Percentiles rank a stretch among this genome's conserved stretches.
Conservation (phyloP, 75 land plant species). For the Selaginella moellendorffii region DNA sequence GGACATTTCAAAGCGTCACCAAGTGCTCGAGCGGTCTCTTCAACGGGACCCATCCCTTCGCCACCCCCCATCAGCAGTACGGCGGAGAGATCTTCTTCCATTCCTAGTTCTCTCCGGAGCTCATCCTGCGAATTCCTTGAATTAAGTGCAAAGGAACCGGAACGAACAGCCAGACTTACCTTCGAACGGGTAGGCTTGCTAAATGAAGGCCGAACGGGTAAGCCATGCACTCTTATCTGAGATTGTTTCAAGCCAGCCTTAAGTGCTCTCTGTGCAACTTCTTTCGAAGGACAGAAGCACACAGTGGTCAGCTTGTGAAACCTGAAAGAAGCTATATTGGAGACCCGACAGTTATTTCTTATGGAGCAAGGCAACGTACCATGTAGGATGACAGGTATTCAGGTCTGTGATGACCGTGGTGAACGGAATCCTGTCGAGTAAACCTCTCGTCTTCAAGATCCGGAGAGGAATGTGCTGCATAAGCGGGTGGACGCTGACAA, state of each 20-base stretch:
- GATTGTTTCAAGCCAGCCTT: conserved; percentile 74
- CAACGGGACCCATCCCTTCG: conserved; percentile 99
- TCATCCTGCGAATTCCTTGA: conserved; percentile 29
- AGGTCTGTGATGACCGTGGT: conserved; percentile 87
- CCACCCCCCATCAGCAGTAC: conserved; percentile 96
- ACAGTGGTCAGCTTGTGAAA: conserved; percentile 88
- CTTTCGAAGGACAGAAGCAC: conserved; percentile 88
- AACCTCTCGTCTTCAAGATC: conserved; percentile 58
- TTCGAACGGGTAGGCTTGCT: conserved; percentile 66
- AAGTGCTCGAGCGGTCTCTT: conserved; percentile 84
- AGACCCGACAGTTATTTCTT: neutral
- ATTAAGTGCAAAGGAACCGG: neutral
- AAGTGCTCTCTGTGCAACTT: conserved; percentile 68
- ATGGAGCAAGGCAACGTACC: conserved; percentile 22
- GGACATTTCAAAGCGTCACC: conserved; percentile 61
- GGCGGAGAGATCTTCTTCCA: conserved; percentile 82
- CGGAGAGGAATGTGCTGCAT: conserved; percentile 87
- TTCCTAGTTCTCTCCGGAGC: conserved; percentile 64
- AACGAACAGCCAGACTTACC: conserved; percentile 24
- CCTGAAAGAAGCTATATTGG: conserved; percentile 29
- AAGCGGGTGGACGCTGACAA: conserved; percentile 84
- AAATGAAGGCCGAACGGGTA: conserved; percentile 93
- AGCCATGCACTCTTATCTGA: conserved; percentile 84
- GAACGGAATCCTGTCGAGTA: conserved; percentile 62
- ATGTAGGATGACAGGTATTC: conserved; percentile 76